Evolutionary conservation across 306 rosid species (phyloP).

Genomic region (Inga oerstediana): DNA sequence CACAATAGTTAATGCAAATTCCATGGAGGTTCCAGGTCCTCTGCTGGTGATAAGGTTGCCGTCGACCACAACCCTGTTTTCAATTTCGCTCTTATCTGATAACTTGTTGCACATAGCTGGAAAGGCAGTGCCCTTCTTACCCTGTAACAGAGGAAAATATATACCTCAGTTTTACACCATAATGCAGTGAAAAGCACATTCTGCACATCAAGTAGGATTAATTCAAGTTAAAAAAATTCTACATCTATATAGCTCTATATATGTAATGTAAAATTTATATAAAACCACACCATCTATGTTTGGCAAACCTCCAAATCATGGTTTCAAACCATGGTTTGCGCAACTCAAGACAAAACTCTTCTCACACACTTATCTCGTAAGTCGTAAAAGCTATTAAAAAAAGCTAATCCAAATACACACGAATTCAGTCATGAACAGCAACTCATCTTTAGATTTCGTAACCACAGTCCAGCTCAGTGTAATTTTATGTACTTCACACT

Average conservation of each 20-base stretch:
- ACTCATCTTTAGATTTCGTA: neutral
- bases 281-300: neutral
- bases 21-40: constrained; percentile 74
- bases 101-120: constrained; percentile 63
- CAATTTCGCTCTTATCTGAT: constrained; percentile 56
- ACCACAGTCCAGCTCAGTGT: neutral
- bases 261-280: neutral
- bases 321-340: too few relatives aligned
- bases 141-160: constrained; percentile 36
- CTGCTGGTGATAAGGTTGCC: constrained; percentile 73
- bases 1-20: constrained; percentile 62
- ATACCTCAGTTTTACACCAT: constrained; percentile 9
- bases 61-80: constrained; percentile 66
- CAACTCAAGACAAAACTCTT: too few relatives aligned
- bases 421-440: neutral
- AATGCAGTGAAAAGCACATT: neutral
- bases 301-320: too few relatives aligned
- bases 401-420: too few relatives aligned
- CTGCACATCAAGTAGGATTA: neutral
- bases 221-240: neutral
- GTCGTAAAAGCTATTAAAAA: too few relatives aligned
- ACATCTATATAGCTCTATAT: neutral
- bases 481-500: neutral
- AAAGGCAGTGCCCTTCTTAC: constrained; percentile 65
- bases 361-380: too few relatives aligned